Percentiles rank a stretch among this genome's conserved stretches.
These are phyloP conservation scores for Erysimum cheiri DNA, from an alignment of 441 rosid genomes.

Conservation along the genomic window DNA sequence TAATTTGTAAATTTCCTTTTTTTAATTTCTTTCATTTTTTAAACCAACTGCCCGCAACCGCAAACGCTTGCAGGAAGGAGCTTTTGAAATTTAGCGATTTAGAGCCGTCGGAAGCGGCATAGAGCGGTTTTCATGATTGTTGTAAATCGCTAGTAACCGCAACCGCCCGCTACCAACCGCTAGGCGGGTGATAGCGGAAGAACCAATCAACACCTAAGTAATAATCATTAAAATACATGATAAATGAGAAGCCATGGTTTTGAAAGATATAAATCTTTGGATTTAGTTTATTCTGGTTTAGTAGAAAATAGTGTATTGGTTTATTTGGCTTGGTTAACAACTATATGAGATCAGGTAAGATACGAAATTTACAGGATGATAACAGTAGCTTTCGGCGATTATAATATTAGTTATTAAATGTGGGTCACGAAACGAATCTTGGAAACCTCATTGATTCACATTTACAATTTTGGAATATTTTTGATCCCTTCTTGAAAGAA, in stretches of 20 bases:
- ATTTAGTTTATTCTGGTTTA: background rate
- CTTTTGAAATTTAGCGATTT: no score
- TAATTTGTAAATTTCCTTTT: no score
- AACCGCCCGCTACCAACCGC: no score
- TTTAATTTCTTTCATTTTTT: no score
- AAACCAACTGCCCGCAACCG: no score
- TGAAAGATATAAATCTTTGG: background rate
- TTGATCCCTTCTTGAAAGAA: background rate
- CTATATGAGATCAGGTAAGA: background rate
- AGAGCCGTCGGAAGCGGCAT: no score
- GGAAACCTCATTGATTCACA: conserved; percentile 25
- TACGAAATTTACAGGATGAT: conserved; percentile 7
- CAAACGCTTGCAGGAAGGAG: no score
- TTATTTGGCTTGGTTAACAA: background rate
- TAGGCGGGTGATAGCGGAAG: no score
- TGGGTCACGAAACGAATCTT: conserved; percentile 28
- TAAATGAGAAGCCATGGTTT: conserved; percentile 1
- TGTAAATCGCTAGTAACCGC: no score
- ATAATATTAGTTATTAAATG: background rate
- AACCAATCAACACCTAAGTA: background rate
- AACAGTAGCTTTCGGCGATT: conserved; percentile 9
- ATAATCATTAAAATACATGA: background rate
- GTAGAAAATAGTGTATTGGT: background rate
- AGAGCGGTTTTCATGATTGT: no score
- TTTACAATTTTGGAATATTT: conserved; percentile 26